Base-by-base conservation (phyloP, 441 rosid genomes). In the Erodium moschatum region DNA sequence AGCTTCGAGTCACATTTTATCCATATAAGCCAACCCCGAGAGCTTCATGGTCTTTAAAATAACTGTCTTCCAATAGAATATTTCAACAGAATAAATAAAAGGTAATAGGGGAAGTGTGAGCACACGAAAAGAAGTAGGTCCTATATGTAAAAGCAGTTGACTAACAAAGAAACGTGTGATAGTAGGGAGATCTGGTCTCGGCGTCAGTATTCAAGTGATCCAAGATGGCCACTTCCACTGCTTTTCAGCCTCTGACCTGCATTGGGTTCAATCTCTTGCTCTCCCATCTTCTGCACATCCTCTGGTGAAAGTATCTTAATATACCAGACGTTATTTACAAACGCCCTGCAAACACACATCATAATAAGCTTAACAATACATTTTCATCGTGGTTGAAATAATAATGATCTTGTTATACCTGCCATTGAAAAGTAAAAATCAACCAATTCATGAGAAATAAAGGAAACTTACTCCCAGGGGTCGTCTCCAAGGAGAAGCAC, bases 401-500 rank as follows among this genome's bases (percentile, higher is more conserved):
- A 54, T 18, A 16, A 54, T 16, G 6, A 54, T 6, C n/a, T 54
- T 16, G 15, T 54, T 54, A 54, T n/a, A 48, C 11, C n/a, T 9
- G 52, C 10, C 4, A 50, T 1, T 52, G 9, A 16, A 52, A 52
- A 52, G 60, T 52, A 15, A 5, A 58, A 24, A 58, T 5, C 63
- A 20, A 20, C 6, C 9, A 0, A 9, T 60, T 60, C 64, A 20
- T 44, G 50, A 3, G 50, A 44, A 6, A 20, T 58, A 21, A 8
- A 16, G 27, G 24, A 35, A 19, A 84, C 97, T 90, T 64, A 95
- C 99, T 86, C 93, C 99, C 99, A 95, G 19, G 99, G 99, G 80
- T 89, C 99, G 75, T 95, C 99, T 64, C 99, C 99, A 68, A 91
- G 97, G 89, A 95, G 99, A 83, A 95, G 99, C 63, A 85, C 87